Percentiles rank a stretch among this genome's conserved stretches.
phyloP scores from a whole-genome alignment of 2,329 filamentous ascomycete genomes.

The Salinomyces thailandicus region DNA sequence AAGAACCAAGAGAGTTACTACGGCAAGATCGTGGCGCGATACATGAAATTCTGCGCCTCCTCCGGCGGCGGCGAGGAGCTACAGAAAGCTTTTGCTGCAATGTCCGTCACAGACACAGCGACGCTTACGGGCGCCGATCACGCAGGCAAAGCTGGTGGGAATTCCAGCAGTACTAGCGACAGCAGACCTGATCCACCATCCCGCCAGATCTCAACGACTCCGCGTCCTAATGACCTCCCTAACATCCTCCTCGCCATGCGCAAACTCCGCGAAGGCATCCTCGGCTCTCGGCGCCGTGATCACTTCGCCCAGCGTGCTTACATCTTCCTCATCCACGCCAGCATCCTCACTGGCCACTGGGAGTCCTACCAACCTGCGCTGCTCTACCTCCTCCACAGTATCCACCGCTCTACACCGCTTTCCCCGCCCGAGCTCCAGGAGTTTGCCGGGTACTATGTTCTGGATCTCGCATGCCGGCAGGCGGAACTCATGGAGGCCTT shows the following conservation, averaged over 20 bases:
- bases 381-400: constrained; percentile 60
- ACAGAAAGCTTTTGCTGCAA: constrained; percentile 60
- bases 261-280: constrained; percentile 82
- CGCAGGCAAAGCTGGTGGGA: background rate
- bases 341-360: constrained; percentile 68
- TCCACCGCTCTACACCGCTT: constrained; percentile 58
- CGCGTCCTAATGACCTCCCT: constrained; percentile 54
- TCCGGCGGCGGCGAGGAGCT: constrained; percentile 62
- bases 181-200: constrained; percentile 17
- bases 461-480: constrained; percentile 82
- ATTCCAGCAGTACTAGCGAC: constrained; percentile 5
- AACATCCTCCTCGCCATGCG: constrained; percentile 73
- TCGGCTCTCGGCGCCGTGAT: constrained; percentile 65
- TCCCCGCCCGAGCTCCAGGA: constrained; percentile 65
- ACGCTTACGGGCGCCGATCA: too few relatives aligned
- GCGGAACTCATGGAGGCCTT: constrained; percentile 65
- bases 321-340: constrained; percentile 78
- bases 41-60: constrained; percentile 77
- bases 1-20: constrained; percentile 80
- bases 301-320: constrained; percentile 81
- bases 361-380: constrained; percentile 87
- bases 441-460: constrained; percentile 66
- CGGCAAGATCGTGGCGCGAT: constrained; percentile 74
- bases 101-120: constrained; percentile 36
- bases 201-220: constrained; percentile 18